Base-by-base conservation (phyloP, 768 basidiomycete species). In the Termitomyces sp. region DNA sequence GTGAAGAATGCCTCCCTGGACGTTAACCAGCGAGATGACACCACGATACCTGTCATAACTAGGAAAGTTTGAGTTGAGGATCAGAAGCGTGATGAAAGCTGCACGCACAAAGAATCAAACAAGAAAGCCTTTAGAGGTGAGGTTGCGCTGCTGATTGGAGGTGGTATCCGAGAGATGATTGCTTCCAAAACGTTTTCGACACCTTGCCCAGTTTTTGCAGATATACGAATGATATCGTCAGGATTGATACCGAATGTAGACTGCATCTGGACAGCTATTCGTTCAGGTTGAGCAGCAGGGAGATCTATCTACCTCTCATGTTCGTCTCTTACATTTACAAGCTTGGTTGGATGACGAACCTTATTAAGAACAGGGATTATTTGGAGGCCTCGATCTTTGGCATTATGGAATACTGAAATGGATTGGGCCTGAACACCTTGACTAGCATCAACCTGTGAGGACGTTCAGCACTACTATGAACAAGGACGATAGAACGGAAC, bases 371-470 rank as follows among this genome's bases (percentile, higher is more conserved):
- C 89, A 11, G 95, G 94, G 50, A 97, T 89, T 50, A 97, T 89
- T 42, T 79, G 87, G 31, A 96, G 73, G 1, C 89, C 87, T 39
- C 86, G 80, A 67, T 95, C 93, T 68, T 77, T 80, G 4, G 96
- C 96, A 48, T 88, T 84, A 64, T 96, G 92, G 65, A 91, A 95
- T 5, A 98, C 96, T 0, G 93, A 96, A 55, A 99, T 86, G 15
- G 95, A 94, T 73, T 99, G 97, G 0, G 97, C 97, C 73, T 99
- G 97, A 8, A 99, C 87, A 18, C 97, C 97, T 76, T 96, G 95
- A 54, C 92, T 93, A n/a, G 93, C 93, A 68, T 99, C 97, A 2
- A 98, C 95, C 65, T 98, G 74, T 34, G 15, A 37, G 6, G 12
- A n/a, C 27, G 18, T 13, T 49, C 58, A 46, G 63, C 42, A 37